A percentile compares a stretch with the other conserved stretches of the same genome.
phyloP scores from a whole-genome alignment of 257 asterid genomes.

The Phtheirospermum japonicum region DNA sequence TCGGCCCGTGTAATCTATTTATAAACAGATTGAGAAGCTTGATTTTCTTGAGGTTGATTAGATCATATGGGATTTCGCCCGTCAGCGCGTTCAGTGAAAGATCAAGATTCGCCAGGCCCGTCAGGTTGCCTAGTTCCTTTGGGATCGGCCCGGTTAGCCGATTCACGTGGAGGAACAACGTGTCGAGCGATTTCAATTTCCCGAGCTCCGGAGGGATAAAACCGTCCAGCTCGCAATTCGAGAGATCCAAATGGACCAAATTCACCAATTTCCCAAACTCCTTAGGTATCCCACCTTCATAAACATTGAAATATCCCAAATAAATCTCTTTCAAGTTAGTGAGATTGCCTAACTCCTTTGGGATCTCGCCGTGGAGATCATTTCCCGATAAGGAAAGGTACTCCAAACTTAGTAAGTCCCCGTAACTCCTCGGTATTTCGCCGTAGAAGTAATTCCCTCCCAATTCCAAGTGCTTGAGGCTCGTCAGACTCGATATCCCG shows the following conservation, averaged over 20 bases:
- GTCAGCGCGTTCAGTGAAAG: constrained; percentile 67
- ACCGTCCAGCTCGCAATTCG: constrained; percentile 72
- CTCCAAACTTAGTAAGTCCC: constrained; percentile 52
- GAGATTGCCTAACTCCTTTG: constrained; percentile 70
- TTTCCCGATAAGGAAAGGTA: constrained; percentile 80
- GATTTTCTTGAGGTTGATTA: constrained; percentile 49
- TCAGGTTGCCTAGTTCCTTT: constrained; percentile 67
- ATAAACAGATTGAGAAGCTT: constrained; percentile 69
- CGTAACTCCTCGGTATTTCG: constrained; percentile 57
- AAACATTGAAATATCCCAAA: constrained; percentile 67
- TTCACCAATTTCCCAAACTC: constrained; percentile 74
- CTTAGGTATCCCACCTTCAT: constrained; percentile 73
- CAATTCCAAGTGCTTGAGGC: constrained; percentile 67
- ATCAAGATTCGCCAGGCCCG: constrained; percentile 69
- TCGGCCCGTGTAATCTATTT: constrained; percentile 80
- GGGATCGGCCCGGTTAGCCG: constrained; percentile 72
- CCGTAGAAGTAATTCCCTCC: constrained; percentile 86
- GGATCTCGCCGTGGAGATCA: constrained; percentile 70
- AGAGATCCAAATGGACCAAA: constrained; percentile 68
- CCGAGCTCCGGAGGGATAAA: constrained; percentile 75
- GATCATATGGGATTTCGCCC: constrained; percentile 84
- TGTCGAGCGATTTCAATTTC: constrained; percentile 53
- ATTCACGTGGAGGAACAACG: constrained; percentile 66
- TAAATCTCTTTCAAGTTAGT: constrained; percentile 75
- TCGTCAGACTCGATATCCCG: constrained; percentile 51